A percentile compares a stretch with the other conserved stretches of the same genome.
Evolutionary conservation across 768 basidiomycete species (phyloP).

Genomic region (Cystofilobasidium macerans): DNA sequence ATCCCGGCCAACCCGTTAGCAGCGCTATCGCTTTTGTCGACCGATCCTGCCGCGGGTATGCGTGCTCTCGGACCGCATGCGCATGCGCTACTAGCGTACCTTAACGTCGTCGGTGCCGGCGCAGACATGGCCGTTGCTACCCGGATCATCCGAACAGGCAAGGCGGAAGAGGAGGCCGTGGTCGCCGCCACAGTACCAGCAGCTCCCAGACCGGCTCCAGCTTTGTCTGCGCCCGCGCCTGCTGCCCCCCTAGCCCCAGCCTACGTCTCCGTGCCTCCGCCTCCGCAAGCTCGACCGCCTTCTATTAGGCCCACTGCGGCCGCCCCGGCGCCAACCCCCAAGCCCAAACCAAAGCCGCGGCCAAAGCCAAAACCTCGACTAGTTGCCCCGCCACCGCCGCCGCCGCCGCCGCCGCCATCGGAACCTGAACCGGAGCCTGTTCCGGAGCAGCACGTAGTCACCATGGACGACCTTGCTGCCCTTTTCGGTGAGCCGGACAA

Average conservation of each 20-base stretch:
- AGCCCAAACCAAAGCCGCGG: not conserved
- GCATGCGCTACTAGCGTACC: constrained; percentile 9
- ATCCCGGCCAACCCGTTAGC: constrained; percentile 14
- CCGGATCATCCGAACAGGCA: constrained; percentile 14
- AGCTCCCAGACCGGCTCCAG: not conserved
- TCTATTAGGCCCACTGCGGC: not conserved
- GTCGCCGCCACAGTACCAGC: not conserved
- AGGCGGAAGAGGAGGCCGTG: not conserved
- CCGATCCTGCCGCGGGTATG: constrained; percentile 9
- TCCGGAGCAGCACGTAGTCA: not conserved
- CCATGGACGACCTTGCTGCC: constrained; percentile 10
- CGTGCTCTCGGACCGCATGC: constrained; percentile 17
- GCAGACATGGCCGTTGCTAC: constrained; percentile 17
- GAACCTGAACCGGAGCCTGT: not conserved
- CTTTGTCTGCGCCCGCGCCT: not conserved
- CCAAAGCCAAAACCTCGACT: not conserved
- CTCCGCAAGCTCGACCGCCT: not conserved
- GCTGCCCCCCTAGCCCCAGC: not conserved
- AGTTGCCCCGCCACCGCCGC: not conserved
- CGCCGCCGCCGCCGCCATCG: not conserved
- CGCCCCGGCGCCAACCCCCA: not conserved
- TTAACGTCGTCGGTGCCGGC: constrained; percentile 13
- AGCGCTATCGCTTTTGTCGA: not conserved
- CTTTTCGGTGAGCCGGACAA: not conserved
- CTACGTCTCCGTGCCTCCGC: not conserved